Evolutionary conservation across 768 basidiomycete species (phyloP).

Genomic region (Termitomyces sp.): DNA sequence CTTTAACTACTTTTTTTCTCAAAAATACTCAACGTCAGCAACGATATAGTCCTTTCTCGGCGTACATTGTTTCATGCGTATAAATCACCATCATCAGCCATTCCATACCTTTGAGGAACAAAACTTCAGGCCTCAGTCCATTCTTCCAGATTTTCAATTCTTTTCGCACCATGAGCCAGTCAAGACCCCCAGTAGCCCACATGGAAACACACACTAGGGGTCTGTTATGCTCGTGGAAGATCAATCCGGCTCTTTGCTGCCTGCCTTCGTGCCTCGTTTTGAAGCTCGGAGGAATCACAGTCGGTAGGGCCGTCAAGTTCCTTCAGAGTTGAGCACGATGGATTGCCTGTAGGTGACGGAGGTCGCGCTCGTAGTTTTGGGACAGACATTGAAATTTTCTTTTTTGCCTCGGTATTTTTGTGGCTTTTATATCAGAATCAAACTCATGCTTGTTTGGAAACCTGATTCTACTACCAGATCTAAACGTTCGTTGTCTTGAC

Average conservation of each 20-base stretch:
- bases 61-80: background rate
- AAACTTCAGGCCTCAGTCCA: no score
- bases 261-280: conserved; percentile 54
- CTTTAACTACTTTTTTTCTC: background rate
- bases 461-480: background rate
- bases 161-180: conserved; percentile 47
- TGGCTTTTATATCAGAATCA: background rate
- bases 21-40: no score
- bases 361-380: conserved; percentile 60
- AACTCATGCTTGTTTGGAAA: background rate
- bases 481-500: conserved; percentile 3
- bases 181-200: conserved; percentile 48
- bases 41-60: background rate
- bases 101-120: background rate
- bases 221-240: conserved; percentile 77
- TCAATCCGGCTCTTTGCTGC: conserved; percentile 28
- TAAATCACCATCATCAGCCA: background rate
- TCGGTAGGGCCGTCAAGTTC: conserved; percentile 37
- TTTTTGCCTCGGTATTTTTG: background rate
- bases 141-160: background rate
- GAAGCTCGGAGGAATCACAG: conserved; percentile 40
- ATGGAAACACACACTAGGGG: conserved; percentile 34
- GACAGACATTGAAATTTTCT: conserved; percentile 42
- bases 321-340: conserved; percentile 58
- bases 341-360: conserved; percentile 12